A percentile compares a stretch with the other conserved stretches of the same genome.
Evolutionary conservation across 2,329 filamentous ascomycete species (phyloP).

Genomic region (Rhynchosporium graminicola): DNA sequence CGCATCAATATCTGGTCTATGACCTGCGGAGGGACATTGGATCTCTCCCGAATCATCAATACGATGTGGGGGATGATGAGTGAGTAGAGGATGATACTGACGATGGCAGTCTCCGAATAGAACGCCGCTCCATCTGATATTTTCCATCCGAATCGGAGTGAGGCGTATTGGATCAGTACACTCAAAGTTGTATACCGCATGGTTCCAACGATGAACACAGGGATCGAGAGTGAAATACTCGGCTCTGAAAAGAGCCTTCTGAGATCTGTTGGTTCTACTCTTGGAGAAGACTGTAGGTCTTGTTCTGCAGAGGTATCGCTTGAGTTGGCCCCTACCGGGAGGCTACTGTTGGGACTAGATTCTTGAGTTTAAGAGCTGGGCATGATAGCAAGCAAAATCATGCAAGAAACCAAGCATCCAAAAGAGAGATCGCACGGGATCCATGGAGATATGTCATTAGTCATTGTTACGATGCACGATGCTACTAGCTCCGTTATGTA

Average conservation of each 20-base stretch:
- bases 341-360: too few relatives aligned
- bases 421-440: conserved; percentile 36
- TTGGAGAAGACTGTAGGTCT: not conserved
- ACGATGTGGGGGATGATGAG: conserved; percentile 34
- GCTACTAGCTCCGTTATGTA: conserved; percentile 38
- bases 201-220: conserved; percentile 38
- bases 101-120: conserved; percentile 38
- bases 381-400: conserved; percentile 33
- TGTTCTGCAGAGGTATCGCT: not conserved
- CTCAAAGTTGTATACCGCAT: conserved; percentile 38
- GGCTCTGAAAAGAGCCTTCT: conserved; percentile 22
- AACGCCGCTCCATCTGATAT: conserved; percentile 38
- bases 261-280: conserved; percentile 17
- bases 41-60: conserved; percentile 26
- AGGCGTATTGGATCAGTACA: conserved; percentile 39
- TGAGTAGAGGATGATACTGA: conserved; percentile 38
- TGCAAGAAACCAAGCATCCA: conserved; percentile 28
- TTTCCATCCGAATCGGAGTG: conserved; percentile 34
- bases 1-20: conserved; percentile 36
- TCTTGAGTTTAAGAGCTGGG: conserved; percentile 21
- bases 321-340: too few relatives aligned
- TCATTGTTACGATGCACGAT: conserved; percentile 36
- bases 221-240: conserved; percentile 33
- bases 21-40: conserved; percentile 25
- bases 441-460: conserved; percentile 39